A percentile compares a stretch with the other conserved stretches of the same genome.
Evolutionary conservation across 169 alveolate genomes (phyloP).

Genomic region (Eimeria brunetti): DNA sequence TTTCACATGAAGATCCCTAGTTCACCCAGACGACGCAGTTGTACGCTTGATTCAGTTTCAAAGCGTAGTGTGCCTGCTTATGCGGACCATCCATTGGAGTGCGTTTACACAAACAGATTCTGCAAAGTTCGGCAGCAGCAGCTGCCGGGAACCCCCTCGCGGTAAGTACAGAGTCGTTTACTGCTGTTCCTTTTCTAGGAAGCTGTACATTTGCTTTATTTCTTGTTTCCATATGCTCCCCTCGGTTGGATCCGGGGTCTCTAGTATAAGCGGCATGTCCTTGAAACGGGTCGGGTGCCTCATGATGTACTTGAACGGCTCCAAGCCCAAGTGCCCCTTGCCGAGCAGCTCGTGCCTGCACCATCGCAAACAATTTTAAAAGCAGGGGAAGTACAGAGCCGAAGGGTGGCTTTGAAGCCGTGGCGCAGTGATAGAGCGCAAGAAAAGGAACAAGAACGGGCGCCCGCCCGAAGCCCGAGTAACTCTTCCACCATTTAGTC

Average conservation of each 20-base stretch:
- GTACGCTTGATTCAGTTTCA: neutral
- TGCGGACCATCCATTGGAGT: neutral
- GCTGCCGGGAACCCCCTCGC: neutral
- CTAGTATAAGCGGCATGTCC: slow-evolving; percentile 92
- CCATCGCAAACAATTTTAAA: neutral
- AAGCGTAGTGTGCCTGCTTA: neutral
- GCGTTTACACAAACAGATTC: neutral
- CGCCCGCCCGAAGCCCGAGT: neutral
- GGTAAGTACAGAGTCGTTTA: neutral
- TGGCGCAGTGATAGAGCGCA: neutral
- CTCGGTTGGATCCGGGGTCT: slow-evolving; percentile 91
- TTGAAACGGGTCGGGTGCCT: slow-evolving; percentile 88
- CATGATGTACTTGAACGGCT: slow-evolving; percentile 91
- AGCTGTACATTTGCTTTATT: slow-evolving; percentile 86
- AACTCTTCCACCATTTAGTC: neutral
- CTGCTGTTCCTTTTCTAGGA: slow-evolving; percentile 70
- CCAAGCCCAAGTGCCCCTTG: slow-evolving; percentile 91
- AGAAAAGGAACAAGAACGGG: neutral
- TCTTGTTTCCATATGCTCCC: slow-evolving; percentile 91
- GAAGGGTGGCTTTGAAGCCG: neutral
- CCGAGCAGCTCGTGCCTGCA: slow-evolving; percentile 93
- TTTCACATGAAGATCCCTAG: neutral
- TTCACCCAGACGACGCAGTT: neutral
- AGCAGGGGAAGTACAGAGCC: neutral
- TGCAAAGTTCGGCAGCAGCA: no score